Base-by-base conservation (phyloP, 805 yeast species). In the Lipomyces chichibuensis region DNA sequence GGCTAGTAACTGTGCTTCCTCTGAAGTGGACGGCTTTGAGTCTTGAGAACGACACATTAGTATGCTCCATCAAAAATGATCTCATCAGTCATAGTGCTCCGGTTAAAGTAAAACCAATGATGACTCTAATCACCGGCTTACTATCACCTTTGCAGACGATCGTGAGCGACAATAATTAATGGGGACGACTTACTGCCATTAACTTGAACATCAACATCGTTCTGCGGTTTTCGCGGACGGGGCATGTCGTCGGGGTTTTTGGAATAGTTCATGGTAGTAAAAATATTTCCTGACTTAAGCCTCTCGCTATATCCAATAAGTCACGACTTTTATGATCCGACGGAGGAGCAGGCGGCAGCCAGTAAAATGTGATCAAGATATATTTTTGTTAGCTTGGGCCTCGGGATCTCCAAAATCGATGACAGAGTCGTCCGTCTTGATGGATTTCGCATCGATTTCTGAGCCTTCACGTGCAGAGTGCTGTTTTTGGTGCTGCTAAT, bases 1-100 rank as follows among this genome's bases (percentile, higher is more conserved):
- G 57, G 88, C 91, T 68, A 84, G 83, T 74, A 91, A 88, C 77
- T 94, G 96, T 20, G 83, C 82, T 65, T 87, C 87, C 37, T 64
- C 68, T 7, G 70, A 67, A 46, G 23, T 43, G 17, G 69, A 56
- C 7, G 66, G 59, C 17, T 58, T 54, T 33, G 69, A 17, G 5
- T 6, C 61, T 59, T 37, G n/a, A 37, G 17, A 13, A 23, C 17
- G 29, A 33, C 32, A 32, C 49, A 13, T 52, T 14, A 52, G 27
- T n/a, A 49, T n/a, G 14, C 17, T 20, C 53, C 23, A 49, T 23
- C 53, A 49, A 11, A 49, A 49, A 49, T 49, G 20, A 20, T 49
- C 32, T 7, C 32, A 29, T 20, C 53, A 14, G 25, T 13, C 23
- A 23, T 7, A 20, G 53, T 49, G 53, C 3, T 1, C 27, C 25